These are phyloP conservation scores for Daldinia concentrica DNA, from an alignment of 495 filamentous ascomycete genomes.

Conservation along the genomic window DNA sequence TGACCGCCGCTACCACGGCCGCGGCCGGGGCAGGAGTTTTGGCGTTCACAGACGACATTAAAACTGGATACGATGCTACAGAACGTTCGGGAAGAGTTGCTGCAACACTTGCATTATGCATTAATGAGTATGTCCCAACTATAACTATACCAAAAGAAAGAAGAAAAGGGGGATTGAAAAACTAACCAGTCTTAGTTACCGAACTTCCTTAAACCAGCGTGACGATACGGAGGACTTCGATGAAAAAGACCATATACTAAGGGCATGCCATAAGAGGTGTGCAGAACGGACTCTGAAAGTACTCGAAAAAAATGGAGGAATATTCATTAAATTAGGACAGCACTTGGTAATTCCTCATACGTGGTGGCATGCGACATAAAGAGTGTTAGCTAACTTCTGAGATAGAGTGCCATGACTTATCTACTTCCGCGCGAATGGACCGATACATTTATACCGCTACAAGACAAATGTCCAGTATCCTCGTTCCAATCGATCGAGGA, in stretches of 20 bases:
- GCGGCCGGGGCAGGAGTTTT: conserved; percentile 66
- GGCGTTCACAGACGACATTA: conserved; percentile 74
- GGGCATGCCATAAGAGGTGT: conserved; percentile 91
- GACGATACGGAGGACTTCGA: conserved; percentile 64
- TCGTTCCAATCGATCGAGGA: conserved; percentile 86
- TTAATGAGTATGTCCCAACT: conserved; percentile 79
- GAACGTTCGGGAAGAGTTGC: conserved; percentile 85
- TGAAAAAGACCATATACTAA: conserved; percentile 72
- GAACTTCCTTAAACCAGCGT: conserved; percentile 77
- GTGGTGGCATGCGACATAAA: neutral
- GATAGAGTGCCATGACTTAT: conserved; percentile 90
- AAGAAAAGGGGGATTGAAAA: conserved; percentile 1
- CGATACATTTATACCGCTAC: conserved; percentile 92
- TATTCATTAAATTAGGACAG: conserved; percentile 98
- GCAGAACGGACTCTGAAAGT: conserved; percentile 83
- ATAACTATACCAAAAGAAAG: neutral
- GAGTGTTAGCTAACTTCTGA: conserved; percentile 27
- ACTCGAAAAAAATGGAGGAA: conserved; percentile 92
- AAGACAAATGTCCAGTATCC: conserved; percentile 94
- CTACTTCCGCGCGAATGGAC: conserved; percentile 95
- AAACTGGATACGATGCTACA: conserved; percentile 75
- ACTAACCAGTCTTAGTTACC: conserved; percentile 68
- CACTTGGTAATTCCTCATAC: conserved; percentile 68
- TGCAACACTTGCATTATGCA: conserved; percentile 76
- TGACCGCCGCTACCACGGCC: conserved; percentile 62